phyloP scores from a whole-genome alignment of 2,329 filamentous ascomycete genomes.

The Botryotinia globosa region DNA sequence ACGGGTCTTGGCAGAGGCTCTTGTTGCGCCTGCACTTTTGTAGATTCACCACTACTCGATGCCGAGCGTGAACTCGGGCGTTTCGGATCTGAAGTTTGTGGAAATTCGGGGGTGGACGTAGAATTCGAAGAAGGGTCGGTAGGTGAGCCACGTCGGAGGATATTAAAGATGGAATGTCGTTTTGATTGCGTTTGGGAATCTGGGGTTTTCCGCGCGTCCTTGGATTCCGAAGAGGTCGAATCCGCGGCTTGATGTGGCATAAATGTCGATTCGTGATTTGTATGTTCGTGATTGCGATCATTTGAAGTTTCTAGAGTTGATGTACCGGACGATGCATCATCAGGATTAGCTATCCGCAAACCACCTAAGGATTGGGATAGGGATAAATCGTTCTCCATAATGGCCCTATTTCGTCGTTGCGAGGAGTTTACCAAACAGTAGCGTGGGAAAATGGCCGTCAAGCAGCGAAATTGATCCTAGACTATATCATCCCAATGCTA shows the following conservation, averaged over 20 bases:
- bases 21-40: constrained; percentile 22
- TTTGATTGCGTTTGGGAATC: constrained; percentile 37
- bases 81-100: constrained; percentile 28
- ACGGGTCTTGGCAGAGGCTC: constrained; percentile 33
- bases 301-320: constrained; percentile 33
- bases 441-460: constrained; percentile 17
- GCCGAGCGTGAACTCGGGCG: constrained; percentile 26
- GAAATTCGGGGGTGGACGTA: constrained; percentile 19
- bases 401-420: constrained; percentile 11
- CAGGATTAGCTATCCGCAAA: constrained; percentile 93
- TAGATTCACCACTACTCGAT: constrained; percentile 37
- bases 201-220: constrained; percentile 32
- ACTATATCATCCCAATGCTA: constrained; percentile 25
- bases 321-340: constrained; percentile 43
- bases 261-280: constrained; percentile 15
- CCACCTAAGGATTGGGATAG: constrained; percentile 90
- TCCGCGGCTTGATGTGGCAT: constrained; percentile 23
- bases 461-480: constrained; percentile 20
- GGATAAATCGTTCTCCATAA: constrained; percentile 89
- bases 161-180: constrained; percentile 39
- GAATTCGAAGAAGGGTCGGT: constrained; percentile 27
- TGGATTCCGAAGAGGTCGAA: constrained; percentile 26
- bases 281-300: constrained; percentile 28
- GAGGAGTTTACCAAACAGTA: background rate
- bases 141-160: constrained; percentile 36